Evolutionary conservation across 352 stramenopile genomes (phyloP), one percentile per base, ranked within the genome.

Genomic region (Pythium rishiriense): DNA sequence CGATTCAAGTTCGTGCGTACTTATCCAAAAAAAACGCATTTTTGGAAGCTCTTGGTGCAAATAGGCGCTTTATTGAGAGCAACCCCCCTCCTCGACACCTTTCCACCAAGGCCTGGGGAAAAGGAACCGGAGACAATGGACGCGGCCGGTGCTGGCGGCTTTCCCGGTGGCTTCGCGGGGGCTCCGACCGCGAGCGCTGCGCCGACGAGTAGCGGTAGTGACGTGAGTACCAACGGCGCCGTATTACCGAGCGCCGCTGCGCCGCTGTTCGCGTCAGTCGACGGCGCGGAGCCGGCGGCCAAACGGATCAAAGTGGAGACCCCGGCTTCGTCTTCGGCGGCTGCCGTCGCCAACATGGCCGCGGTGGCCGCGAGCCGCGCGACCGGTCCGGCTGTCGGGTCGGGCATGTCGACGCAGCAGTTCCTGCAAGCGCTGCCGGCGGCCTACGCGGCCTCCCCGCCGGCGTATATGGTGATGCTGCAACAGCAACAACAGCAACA

Each of bases 301-400:
- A 84, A 87, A 58, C 64, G 72, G 39, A 64, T 78, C 24, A 72
- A 72, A 39, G 69, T 72, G 41, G 70, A 86, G 17, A 43, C 37
- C 14, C 43, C 41, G 2, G 10, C 3, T 7, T 11, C 31, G 24
- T 24, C 41, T 22, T 15, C 37, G 39, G 33, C 1, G 11, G 28
- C 61, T 15, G 45, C 59, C 4, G 45, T 56, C 1, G 31, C 50
- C 17, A 69, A 78, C 29, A 49, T 58, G 42, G 64, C 65, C 14
- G 66, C 68, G n/a, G 72, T 80, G 47, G 64, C 68, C 14, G 55
- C 53, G 6, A 65, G 37, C 17, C 63, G 66, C 29, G 66, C 68
- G 14, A 35, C 35, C 22, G 29, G 54, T 4, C 9, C 39, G 8
- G n/a, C 35, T 1, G 17, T 57, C 25, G 65, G 52, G 26, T 60